A percentile compares a stretch with the other conserved stretches of the same genome.
Evolutionary conservation across 345 rosid genomes (phyloP).

Genomic region (Trapa bicornis): DNA sequence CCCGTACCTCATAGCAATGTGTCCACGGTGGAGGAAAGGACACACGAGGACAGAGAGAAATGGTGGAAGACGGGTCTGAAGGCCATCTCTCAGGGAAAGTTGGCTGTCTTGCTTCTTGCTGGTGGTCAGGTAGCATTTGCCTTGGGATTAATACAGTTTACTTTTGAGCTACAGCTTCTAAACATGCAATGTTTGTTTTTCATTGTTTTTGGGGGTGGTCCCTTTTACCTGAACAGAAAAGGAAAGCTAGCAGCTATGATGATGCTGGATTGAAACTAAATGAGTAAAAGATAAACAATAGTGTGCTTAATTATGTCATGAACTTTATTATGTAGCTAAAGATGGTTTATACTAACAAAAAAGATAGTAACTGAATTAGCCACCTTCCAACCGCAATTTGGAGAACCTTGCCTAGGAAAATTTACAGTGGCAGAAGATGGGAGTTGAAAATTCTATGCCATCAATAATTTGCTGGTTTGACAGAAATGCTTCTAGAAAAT

Average conservation of each 20-base stretch:
- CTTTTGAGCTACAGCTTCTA: no score
- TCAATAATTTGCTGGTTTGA: neutral
- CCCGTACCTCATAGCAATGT: slow-evolving; percentile 77
- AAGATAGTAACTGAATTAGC: neutral
- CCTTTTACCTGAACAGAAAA: no score
- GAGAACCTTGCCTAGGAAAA: neutral
- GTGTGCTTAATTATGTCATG: neutral
- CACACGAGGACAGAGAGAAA: slow-evolving; percentile 58
- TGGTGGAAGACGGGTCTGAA: slow-evolving; percentile 97
- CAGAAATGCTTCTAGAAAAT: neutral
- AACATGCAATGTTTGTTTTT: no score
- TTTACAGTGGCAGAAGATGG: neutral
- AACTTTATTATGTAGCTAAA: neutral
- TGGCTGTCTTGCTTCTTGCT: slow-evolving; percentile 84
- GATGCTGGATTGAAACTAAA: neutral
- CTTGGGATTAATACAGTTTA: neutral
- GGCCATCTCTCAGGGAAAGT: slow-evolving; percentile 69
- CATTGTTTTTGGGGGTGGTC: no score
- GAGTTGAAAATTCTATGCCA: neutral
- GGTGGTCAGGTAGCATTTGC: slow-evolving; percentile 51
- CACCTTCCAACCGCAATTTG: neutral
- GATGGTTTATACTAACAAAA: neutral
- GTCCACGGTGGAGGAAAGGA: slow-evolving; percentile 73
- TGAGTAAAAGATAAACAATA: neutral
- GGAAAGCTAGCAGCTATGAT: neutral